A percentile compares a stretch with the other conserved stretches of the same genome.
phyloP scores from a whole-genome alignment of 176 grass and related monocot genomes.

The Lolium perenne region DNA sequence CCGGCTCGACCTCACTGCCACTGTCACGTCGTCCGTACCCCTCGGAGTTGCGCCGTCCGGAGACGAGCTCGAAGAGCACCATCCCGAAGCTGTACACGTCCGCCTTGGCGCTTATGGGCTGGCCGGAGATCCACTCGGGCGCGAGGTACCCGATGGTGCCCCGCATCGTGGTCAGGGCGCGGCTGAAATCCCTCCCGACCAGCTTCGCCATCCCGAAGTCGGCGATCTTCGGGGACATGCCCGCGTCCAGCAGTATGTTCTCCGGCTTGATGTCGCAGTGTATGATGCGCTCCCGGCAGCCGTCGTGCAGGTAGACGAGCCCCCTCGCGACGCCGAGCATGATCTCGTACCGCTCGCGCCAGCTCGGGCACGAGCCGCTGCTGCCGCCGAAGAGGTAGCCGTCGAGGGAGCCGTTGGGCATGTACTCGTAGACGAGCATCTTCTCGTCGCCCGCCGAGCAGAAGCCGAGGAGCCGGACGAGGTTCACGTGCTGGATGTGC shows the following conservation, averaged over 20 bases:
- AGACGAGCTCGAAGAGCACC: constrained; percentile 45
- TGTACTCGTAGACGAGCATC: constrained; percentile 54
- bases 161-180: too few relatives aligned
- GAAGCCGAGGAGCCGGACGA: constrained; percentile 41
- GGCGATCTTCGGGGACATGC: too few relatives aligned
- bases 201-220: too few relatives aligned
- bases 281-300: constrained; percentile 48
- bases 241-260: constrained; percentile 88
- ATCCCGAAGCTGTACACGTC: constrained; percentile 68
- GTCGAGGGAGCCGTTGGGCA: constrained; percentile 43
- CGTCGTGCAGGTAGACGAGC: too few relatives aligned
- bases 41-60: too few relatives aligned
- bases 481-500: constrained; percentile 43
- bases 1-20: background rate
- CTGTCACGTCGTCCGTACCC: too few relatives aligned
- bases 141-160: too few relatives aligned
- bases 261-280: constrained; percentile 99
- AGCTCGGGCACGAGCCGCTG: background rate
- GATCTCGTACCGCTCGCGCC: too few relatives aligned
- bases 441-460: constrained; percentile 20
- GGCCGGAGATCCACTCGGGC: too few relatives aligned
- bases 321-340: too few relatives aligned
- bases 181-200: too few relatives aligned
- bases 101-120: background rate
- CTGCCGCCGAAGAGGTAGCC: background rate